Base-by-base conservation (phyloP, 345 rosid genomes). In the Pseudoturritis turrita region DNA sequence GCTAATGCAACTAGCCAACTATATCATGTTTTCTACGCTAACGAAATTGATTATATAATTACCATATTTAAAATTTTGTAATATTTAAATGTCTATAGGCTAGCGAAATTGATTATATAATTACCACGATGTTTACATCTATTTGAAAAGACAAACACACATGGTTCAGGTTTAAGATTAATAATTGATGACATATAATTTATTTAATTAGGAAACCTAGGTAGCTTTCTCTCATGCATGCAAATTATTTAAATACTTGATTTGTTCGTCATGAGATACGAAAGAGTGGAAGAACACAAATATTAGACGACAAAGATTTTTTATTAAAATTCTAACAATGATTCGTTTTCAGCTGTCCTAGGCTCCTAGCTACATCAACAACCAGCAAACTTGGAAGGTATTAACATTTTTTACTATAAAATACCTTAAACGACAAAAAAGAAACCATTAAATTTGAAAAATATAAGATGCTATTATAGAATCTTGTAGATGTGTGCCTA, bases 231-330 rank as follows among this genome's bases (percentile, higher is more conserved):
- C 64, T 44, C 70, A 37, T 55, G 77, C 77, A 63, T 63, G 65
- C 71, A 73, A 25, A 43, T 8, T 52, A 22, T 62, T 72, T 36
- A 62, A 63, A 31, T 44, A 63, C 40, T 44, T 63, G 15, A 53
- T 31, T 44, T 18, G 2, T 37, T 72, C 40, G 64, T 63, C 64
- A 62, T n/a, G 54, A 64, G 65, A 73, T 64, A 73, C 77, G 45
- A n/a, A 23, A 52, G 47, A 18, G 47, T 9, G 47, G 37, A 73
- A 73, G 71, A 55, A 73, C 65, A 54, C 71, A 73, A 54, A 46
- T 53, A 64, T 73, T 63, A 73, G 17, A 73, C 71, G 77, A 73
- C 77, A 73, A 64, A 55, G 17, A 64, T 45, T 55, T 45, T 55
- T 73, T 73, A 44, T 53, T 44, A 53, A 43, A 72, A 47, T 39